Base-by-base conservation (phyloP, 306 rosid species). In the Castanopsis chinensis region DNA sequence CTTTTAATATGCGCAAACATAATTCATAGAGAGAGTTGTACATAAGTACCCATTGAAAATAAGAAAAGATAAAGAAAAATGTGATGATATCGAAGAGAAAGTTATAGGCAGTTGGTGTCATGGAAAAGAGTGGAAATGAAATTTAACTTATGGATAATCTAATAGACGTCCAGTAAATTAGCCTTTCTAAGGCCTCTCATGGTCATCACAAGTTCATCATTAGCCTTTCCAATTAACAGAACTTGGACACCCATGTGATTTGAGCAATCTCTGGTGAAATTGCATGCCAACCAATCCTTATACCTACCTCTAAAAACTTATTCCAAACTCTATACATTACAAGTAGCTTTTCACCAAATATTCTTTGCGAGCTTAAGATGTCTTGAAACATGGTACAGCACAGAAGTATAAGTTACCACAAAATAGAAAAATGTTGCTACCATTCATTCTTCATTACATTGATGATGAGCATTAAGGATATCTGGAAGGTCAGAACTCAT, bases 401-500 rank as follows among this genome's bases (percentile, higher is more conserved):
- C 53, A 49, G 17, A 49, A 49, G 53, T 49, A 0, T 49, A 3
- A 3, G 53, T 49, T 49, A 49, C 5, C 1, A 49, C 4, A 49
- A 49, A 12, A 41, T 7, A 41, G 8, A 60, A 25, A 23, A 58
- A 72, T 25, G 43, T 4, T 23, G 69, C 82, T 71, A 76, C 19
- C 56, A 55, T 59, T 78, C 79, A 69, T 60, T 82, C 45, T 69
- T 61, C 25, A 5, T 69, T 69, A 54, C 79, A 53, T 69, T 19
- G 32, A 30, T 37, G 57, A 58, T 82, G 76, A 55, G 73, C 37
- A 11, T 15, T 64, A 65, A 68, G 67, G 59, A 81, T 32, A 78
- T 87, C 86, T 49, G 89, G 85, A 79, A 83, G 87, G 59, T 79
- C 74, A 52, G 82, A 71, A 74, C 71, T 86, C 70, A 71, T 71